Conservation (phyloP, 2,329 filamentous ascomycete genomes). For the Kalaharituber pfeilii region DNA sequence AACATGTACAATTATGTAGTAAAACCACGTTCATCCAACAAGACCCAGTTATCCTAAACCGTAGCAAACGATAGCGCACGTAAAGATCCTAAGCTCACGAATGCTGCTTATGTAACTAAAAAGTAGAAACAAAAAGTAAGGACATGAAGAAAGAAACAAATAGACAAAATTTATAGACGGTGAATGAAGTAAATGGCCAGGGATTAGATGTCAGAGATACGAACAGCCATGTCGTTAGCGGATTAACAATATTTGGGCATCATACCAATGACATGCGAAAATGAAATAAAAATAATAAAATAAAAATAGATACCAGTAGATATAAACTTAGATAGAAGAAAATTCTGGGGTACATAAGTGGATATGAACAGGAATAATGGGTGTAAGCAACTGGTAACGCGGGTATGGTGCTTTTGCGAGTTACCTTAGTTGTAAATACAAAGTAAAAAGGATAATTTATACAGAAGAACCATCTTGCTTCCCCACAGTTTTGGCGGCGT, state of each 20-base stretch:
- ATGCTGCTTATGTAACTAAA: conserved; percentile 13
- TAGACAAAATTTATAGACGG: no score
- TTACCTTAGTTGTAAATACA: conserved; percentile 10
- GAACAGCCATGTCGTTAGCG: no score
- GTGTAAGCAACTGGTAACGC: neutral
- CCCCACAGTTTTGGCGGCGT: conserved; percentile 24
- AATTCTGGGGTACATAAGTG: no score
- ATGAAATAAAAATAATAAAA: conserved; percentile 10
- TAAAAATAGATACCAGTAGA: conserved; percentile 13
- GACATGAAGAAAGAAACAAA: neutral
- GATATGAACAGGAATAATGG: neutral
- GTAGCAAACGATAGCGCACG: conserved; percentile 7
- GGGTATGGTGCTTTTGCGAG: neutral
- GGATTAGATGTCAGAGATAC: no score
- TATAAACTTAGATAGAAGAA: conserved; percentile 11
- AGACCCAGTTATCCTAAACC: conserved; percentile 10
- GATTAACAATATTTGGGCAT: no score
- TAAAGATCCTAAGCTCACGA: conserved; percentile 16
- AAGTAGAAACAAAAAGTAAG: conserved; percentile 11
- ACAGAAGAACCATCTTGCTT: conserved; percentile 31
- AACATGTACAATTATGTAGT: conserved; percentile 13
- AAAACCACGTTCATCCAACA: conserved; percentile 11
- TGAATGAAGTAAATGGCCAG: no score
- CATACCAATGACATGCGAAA: no score
- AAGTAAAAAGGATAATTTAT: neutral